These are phyloP conservation scores for Loxodes magnus DNA, from an alignment of 73 alveolate species.

Conservation along the genomic window DNA sequence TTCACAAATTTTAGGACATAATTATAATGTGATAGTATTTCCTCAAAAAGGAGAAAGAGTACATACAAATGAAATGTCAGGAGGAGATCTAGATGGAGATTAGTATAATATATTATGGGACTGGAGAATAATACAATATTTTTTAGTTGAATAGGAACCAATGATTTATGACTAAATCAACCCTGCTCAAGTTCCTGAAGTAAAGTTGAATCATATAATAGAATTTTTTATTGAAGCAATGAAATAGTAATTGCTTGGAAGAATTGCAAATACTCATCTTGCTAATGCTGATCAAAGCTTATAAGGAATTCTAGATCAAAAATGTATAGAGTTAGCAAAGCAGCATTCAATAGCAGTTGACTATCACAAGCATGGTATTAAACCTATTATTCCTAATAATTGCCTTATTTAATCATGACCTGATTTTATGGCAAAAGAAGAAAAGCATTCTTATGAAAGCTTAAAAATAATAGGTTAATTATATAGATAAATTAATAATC, in stretches of 20 bases:
- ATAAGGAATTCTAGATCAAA: slow-evolving; percentile 42
- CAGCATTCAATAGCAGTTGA: slow-evolving; percentile 76
- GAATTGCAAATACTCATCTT: slow-evolving; percentile 67
- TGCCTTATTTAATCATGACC: slow-evolving; percentile 42
- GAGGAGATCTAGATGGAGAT: slow-evolving; percentile 84
- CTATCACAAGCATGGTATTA: slow-evolving; percentile 63
- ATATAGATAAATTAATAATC: slow-evolving; percentile 38
- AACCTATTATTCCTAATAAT: slow-evolving; percentile 41
- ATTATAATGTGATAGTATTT: slow-evolving; percentile 72
- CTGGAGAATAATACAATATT: slow-evolving; percentile 39
- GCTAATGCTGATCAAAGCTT: slow-evolving; percentile 63
- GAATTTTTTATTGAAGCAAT: slow-evolving; percentile 51
- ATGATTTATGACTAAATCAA: slow-evolving; percentile 36
- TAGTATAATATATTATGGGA: slow-evolving; percentile 59
- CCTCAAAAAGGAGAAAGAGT: slow-evolving; percentile 77
- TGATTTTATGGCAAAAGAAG: slow-evolving; percentile 81
- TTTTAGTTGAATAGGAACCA: slow-evolving; percentile 24
- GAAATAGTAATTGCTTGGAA: slow-evolving; percentile 63
- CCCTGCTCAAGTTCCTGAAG: slow-evolving; percentile 21
- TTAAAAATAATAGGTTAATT: slow-evolving; percentile 54
- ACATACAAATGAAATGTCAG: slow-evolving; percentile 67
- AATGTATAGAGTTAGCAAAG: slow-evolving; percentile 53
- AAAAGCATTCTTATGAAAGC: slow-evolving; percentile 31
- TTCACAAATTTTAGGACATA: slow-evolving; percentile 40
- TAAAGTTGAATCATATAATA: slow-evolving; percentile 40